Evolutionary conservation across 345 rosid species (phyloP).

Genomic region (Diplotaxis tenuifolia): DNA sequence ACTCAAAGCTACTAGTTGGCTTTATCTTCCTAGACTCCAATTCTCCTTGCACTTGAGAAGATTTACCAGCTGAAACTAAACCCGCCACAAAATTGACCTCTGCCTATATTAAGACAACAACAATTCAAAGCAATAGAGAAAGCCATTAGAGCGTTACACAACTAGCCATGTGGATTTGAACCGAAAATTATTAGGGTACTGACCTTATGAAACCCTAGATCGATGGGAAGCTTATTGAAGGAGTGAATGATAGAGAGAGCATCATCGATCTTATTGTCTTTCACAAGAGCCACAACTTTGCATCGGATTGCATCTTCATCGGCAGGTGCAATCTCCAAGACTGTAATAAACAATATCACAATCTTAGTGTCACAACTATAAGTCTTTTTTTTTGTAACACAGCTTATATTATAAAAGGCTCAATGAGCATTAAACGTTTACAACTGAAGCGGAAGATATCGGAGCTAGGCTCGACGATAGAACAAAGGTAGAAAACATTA

Average conservation of each 20-base stretch:
- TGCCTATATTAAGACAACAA: too few relatives aligned
- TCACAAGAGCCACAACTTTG: slow-evolving; percentile 76
- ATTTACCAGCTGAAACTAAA: slow-evolving; percentile 71
- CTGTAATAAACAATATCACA: slow-evolving; percentile 43
- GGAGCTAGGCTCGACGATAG: too few relatives aligned
- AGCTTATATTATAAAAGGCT: too few relatives aligned
- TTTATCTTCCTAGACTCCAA: slow-evolving; percentile 66
- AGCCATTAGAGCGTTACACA: too few relatives aligned
- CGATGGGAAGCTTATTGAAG: slow-evolving; percentile 41
- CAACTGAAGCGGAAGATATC: too few relatives aligned
- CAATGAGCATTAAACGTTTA: too few relatives aligned
- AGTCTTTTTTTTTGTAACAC: too few relatives aligned
- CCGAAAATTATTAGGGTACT: too few relatives aligned
- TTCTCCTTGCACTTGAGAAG: slow-evolving; percentile 66
- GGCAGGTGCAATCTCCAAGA: slow-evolving; percentile 58
- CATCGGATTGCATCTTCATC: slow-evolving; percentile 91
- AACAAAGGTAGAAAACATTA: too few relatives aligned
- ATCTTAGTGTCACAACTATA: neutral
- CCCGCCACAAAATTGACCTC: slow-evolving; percentile 75
- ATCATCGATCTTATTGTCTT: slow-evolving; percentile 59
- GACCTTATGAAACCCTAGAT: slow-evolving; percentile 74
- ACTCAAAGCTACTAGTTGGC: slow-evolving; percentile 70
- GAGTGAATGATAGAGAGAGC: slow-evolving; percentile 68
- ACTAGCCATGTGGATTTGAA: too few relatives aligned
- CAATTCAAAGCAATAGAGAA: neutral